These are phyloP conservation scores for Penicillium sp. DNA, from an alignment of 2,329 filamentous ascomycete species.

Conservation along the genomic window DNA sequence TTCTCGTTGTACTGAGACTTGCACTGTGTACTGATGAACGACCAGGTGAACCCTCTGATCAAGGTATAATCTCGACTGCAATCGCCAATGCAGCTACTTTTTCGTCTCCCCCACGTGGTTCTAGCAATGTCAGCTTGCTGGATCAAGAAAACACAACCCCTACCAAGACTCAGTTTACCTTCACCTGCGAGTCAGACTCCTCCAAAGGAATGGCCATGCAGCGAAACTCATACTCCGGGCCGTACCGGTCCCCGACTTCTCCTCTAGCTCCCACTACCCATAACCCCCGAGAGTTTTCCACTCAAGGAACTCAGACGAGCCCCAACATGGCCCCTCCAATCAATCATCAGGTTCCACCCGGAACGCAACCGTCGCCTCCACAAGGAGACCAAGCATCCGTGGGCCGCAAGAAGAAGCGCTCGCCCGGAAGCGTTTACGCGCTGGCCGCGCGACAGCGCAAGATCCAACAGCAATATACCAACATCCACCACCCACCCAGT, in stretches of 20 bases:
- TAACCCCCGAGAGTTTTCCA: slow-evolving; percentile 46
- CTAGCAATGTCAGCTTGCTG: slow-evolving; percentile 77
- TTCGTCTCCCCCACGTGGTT: slow-evolving; percentile 60
- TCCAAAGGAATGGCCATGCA: slow-evolving; percentile 78
- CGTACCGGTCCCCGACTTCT: slow-evolving; percentile 36
- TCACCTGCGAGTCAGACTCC: slow-evolving; percentile 90
- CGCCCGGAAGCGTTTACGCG: slow-evolving; percentile 69
- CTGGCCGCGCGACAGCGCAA: slow-evolving; percentile 76
- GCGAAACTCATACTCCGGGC: slow-evolving; percentile 47
- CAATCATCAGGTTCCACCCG: slow-evolving; percentile 35
- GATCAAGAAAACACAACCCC: slow-evolving; percentile 69
- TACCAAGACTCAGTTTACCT: slow-evolving; percentile 88
- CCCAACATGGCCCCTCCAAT: slow-evolving; percentile 47
- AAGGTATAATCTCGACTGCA: slow-evolving; percentile 88
- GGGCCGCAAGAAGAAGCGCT: slow-evolving; percentile 65
- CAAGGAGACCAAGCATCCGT: slow-evolving; percentile 51
- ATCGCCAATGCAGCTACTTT: slow-evolving; percentile 84
- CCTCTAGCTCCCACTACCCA: slow-evolving; percentile 36
- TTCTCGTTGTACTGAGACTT: slow-evolving; percentile 9
- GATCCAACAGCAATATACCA: slow-evolving; percentile 73
- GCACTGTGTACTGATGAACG: slow-evolving; percentile 11
- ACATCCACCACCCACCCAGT: slow-evolving; percentile 70
- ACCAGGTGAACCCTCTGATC: slow-evolving; percentile 49
- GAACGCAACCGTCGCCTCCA: slow-evolving; percentile 31
- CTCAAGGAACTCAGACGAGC: slow-evolving; percentile 59